Evolutionary conservation across 2,329 filamentous ascomycete species (phyloP).

Genomic region (Aspergillus clavatus): DNA sequence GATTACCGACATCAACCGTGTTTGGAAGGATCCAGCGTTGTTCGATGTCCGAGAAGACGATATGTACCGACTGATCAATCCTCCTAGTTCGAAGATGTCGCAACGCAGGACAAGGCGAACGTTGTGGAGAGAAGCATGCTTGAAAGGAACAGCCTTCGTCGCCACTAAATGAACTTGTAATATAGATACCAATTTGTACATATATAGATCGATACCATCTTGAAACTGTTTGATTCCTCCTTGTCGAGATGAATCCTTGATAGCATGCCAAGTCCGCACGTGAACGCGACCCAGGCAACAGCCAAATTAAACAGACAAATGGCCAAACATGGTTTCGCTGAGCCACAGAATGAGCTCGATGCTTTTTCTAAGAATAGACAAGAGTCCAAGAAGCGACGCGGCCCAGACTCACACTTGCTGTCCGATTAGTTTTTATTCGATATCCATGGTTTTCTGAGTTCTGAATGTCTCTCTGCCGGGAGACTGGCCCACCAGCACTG

Average conservation of each 20-base stretch:
- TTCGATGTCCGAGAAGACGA: constrained; percentile 22
- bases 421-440: too few relatives aligned
- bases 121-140: background rate
- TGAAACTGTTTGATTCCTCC: too few relatives aligned
- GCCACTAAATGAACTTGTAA: background rate
- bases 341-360: constrained; percentile 1
- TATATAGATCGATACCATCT: background rate
- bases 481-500: constrained; percentile 1
- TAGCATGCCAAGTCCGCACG: background rate
- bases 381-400: constrained; percentile 11
- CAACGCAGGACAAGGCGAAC: constrained; percentile 4
- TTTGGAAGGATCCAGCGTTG: constrained; percentile 30
- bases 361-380: constrained; percentile 16
- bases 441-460: too few relatives aligned
- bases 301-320: background rate
- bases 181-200: background rate
- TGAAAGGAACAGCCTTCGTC: constrained; percentile 2
- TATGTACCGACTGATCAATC: constrained; percentile 21
- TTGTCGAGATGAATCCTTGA: too few relatives aligned
- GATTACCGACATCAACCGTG: constrained; percentile 28
- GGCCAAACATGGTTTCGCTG: constrained; percentile 1
- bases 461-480: background rate
- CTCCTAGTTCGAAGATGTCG: constrained; percentile 13
- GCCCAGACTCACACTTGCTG: constrained; percentile 7
- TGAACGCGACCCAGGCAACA: constrained; percentile 1